These are phyloP conservation scores for Ambrosia hybrid DNA, from an alignment of 140 eudicot genomes.

Conservation along the genomic window DNA sequence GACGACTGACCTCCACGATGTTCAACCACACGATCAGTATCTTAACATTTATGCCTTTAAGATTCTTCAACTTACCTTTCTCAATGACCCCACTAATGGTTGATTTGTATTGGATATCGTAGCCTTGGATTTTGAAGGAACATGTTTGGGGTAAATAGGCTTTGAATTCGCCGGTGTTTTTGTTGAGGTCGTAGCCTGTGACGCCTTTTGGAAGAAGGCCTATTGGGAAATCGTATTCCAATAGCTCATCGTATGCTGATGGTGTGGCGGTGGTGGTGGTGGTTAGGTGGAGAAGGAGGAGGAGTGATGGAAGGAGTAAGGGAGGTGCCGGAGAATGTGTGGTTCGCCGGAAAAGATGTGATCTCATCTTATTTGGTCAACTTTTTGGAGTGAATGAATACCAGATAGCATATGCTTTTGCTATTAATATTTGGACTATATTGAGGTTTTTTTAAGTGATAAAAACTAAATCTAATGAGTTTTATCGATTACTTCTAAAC, in stretches of 20 bases:
- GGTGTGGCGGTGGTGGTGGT: conserved; percentile 12
- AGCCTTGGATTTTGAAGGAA: conserved; percentile 55
- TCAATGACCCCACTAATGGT: conserved; percentile 67
- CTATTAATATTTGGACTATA: neutral
- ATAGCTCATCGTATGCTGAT: conserved; percentile 65
- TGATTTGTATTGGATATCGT: conserved; percentile 61
- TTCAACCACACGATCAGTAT: conserved; percentile 67
- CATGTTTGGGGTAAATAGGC: conserved; percentile 52
- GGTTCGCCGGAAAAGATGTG: conserved; percentile 23
- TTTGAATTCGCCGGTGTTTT: conserved; percentile 63
- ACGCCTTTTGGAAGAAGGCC: conserved; percentile 88
- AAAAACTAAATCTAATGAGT: neutral
- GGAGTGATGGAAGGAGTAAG: conserved; percentile 21
- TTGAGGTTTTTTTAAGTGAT: neutral
- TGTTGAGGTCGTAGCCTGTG: conserved; percentile 64
- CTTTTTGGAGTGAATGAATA: neutral
- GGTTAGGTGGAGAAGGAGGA: conserved; percentile 33
- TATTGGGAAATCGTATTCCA: conserved; percentile 68
- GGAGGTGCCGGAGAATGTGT: conserved; percentile 28
- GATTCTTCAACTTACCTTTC: conserved; percentile 37
- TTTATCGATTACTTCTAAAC: no score
- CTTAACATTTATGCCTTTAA: conserved; percentile 69
- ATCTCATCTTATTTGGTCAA: conserved; percentile 34
- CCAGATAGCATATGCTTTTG: neutral
- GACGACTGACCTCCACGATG: conserved; percentile 58